phyloP scores from a whole-genome alignment of 2,329 filamentous ascomycete species.

The Cercospora citrullina region DNA sequence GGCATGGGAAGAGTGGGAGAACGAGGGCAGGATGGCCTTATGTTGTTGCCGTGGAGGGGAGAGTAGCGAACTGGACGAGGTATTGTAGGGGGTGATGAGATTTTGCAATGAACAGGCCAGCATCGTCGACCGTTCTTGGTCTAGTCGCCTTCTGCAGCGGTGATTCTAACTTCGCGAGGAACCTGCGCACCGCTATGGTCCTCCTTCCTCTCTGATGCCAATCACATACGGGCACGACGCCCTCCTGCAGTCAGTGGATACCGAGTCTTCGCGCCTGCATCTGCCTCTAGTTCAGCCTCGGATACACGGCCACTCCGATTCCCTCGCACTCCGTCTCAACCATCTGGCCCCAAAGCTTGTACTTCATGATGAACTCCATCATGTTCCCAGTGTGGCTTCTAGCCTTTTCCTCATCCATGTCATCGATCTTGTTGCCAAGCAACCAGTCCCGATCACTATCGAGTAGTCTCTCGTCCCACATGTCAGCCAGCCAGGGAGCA shows the following conservation, averaged over 20 bases:
- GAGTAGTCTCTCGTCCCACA: constrained; percentile 11
- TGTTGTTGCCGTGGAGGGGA: background rate
- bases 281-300: constrained; percentile 2
- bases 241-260: background rate
- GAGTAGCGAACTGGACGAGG: background rate
- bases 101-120: background rate
- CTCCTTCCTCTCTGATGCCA: background rate
- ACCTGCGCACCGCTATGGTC: background rate
- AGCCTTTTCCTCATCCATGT: constrained; percentile 7
- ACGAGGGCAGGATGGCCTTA: background rate
- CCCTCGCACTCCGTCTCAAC: constrained; percentile 10
- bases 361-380: constrained; percentile 14
- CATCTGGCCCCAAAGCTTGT: constrained; percentile 12
- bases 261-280: background rate
- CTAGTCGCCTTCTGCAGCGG: background rate
- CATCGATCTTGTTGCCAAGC: constrained; percentile 8
- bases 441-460: constrained; percentile 15
- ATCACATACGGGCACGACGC: background rate
- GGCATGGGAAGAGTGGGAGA: background rate
- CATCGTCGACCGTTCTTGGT: background rate
- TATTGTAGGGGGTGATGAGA: background rate
- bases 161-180: background rate
- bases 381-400: background rate
- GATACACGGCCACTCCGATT: constrained; percentile 1
- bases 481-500: constrained; percentile 10